Evolutionary conservation across 1,139 yeast species (phyloP), one percentile per base, ranked within the genome.

Genomic region (Geotrichum australiense): DNA sequence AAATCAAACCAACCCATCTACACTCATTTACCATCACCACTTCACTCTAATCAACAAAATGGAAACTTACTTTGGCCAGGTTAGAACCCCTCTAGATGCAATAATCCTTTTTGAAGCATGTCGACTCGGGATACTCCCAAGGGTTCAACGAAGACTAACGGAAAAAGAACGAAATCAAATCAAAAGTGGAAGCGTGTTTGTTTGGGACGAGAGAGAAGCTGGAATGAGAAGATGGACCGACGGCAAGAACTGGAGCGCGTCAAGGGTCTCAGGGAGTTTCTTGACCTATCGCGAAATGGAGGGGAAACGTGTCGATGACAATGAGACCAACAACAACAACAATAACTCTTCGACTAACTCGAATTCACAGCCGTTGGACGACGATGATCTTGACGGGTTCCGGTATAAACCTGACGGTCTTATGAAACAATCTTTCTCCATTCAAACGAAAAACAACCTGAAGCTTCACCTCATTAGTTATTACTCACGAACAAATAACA

Each of bases 221-320:
- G 82, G 79, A 14, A 80, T 80, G 78, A 71, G 77, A 50, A 63
- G 87, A 31, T 80, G 89, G 89, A 80, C 89, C 1, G 89, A 80
- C 54, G 85, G 87, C 27, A 63, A 63, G 39, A 67, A 73, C 30
- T 80, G 87, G 87, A 71, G 78, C 45, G 84, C 87, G 2, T 75
- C 83, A 0, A 67, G 85, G 50, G 86, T 80, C 2, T 69, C 73
- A 15, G 84, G 85, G 1, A 70, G 75, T 2, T 80, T 80, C 53
- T 62, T 80, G 34, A 72, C 77, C 4, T 80, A 80, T 57, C 70
- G 73, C 46, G 85, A 80, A 56, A 72, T 79, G 68, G 78, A 73
- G 46, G 59, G 64, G 46, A 52, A 49, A 32, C 51, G 55, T n/a
- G 39, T 47, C 10, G 54, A 51, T n/a, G 40, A 36, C 19, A 39